These are phyloP conservation scores for Nitzschia inconspicua DNA, from an alignment of 108 stramenopile genomes.

Conservation along the genomic window DNA sequence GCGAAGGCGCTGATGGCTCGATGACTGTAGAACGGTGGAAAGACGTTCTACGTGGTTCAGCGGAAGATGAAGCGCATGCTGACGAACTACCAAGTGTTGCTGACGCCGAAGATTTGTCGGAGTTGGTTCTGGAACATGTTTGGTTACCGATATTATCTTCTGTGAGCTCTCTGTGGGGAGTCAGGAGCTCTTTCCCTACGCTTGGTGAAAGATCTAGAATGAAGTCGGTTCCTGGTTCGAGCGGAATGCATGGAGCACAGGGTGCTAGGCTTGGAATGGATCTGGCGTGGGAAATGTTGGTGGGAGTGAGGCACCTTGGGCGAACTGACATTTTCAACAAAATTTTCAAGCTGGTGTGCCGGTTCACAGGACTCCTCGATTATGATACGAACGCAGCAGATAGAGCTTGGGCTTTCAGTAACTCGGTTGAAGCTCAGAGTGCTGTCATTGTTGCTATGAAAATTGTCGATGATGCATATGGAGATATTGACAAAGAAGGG, in stretches of 20 bases:
- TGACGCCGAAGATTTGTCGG: conserved; percentile 66
- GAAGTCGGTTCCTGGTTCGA: not conserved
- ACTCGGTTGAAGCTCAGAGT: conserved; percentile 76
- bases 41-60: conserved; percentile 66
- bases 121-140: conserved; percentile 73
- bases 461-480: conserved; percentile 53
- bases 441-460: conserved; percentile 64
- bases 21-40: conserved; percentile 93
- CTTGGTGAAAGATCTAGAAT: not conserved
- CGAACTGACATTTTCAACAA: conserved; percentile 78
- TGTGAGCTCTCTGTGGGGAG: conserved; percentile 76
- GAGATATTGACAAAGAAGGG: conserved; percentile 70
- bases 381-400: conserved; percentile 36
- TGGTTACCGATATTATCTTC: conserved; percentile 83
- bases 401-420: conserved; percentile 40
- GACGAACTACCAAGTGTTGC: conserved; percentile 19
- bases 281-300: conserved; percentile 68
- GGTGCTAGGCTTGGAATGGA: conserved; percentile 84
- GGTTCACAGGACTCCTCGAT: conserved; percentile 62
- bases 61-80: conserved; percentile 21
- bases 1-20: conserved; percentile 83
- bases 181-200: conserved; percentile 9
- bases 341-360: conserved; percentile 61
- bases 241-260: conserved; percentile 51
- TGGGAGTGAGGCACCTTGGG: conserved; percentile 59